Percentiles rank a stretch among this genome's conserved stretches.
Conservation (phyloP, 208 protist genomes). For the Acanthamoeba royreba region DNA sequence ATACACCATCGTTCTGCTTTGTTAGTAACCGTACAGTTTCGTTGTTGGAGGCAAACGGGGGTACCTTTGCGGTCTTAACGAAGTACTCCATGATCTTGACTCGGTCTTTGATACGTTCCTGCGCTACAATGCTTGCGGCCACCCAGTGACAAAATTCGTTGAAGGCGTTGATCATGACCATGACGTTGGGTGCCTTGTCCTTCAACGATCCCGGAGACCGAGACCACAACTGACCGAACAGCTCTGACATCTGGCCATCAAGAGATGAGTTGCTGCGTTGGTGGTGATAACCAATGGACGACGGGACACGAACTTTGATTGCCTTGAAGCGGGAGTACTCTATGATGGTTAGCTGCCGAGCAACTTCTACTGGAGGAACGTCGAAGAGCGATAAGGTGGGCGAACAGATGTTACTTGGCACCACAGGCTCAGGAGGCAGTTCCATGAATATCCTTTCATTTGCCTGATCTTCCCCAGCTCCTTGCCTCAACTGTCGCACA, state of each 20-base stretch:
- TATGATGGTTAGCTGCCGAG: conserved; percentile 5
- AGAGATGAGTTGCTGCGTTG: not conserved
- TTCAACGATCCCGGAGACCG: not conserved
- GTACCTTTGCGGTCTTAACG: conserved; percentile 46
- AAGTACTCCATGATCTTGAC: conserved; percentile 56
- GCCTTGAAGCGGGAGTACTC: conserved; percentile 25
- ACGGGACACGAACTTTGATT: not conserved
- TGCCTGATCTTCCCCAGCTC: not conserved
- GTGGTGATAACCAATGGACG: not conserved
- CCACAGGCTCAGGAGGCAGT: not conserved
- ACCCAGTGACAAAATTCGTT: conserved; percentile 67
- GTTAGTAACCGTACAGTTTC: not conserved
- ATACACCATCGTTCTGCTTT: not conserved
- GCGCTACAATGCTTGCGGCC: conserved; percentile 28
- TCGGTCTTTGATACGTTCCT: conserved; percentile 24
- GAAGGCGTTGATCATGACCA: conserved; percentile 53
- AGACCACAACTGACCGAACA: conserved; percentile 23
- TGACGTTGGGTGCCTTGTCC: conserved; percentile 54
- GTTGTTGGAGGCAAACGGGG: not conserved
- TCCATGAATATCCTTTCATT: not conserved
- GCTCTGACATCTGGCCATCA: not conserved
- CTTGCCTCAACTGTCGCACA: not conserved
- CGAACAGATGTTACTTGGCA: not conserved
- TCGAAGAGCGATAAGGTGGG: not conserved
- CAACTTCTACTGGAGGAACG: not conserved